Conservation (phyloP, 1,139 yeast species). For the Yamadazyma membranifaciens region DNA sequence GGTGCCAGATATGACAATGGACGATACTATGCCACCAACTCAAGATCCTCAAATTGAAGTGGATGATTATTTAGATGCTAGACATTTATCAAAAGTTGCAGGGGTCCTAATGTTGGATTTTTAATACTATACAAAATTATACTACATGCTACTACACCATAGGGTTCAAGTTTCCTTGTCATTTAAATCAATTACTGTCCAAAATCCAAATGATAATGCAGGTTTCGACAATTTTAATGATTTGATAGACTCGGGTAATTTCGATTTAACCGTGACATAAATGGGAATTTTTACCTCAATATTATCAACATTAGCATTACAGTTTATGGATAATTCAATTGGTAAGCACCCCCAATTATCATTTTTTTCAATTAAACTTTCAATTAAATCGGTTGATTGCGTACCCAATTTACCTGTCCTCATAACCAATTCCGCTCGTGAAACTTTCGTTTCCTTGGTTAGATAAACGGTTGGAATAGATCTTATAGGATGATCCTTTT, state of each 20-base stretch:
- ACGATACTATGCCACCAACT: slow-evolving; percentile 5
- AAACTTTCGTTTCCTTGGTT: slow-evolving; percentile 26
- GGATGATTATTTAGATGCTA: slow-evolving; percentile 45
- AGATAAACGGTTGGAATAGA: slow-evolving; percentile 34
- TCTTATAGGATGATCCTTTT: slow-evolving; percentile 13
- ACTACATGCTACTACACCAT: no score
- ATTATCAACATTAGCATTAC: slow-evolving; percentile 2
- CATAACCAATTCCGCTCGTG: slow-evolving; percentile 32
- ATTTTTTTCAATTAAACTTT: slow-evolving; percentile 23
- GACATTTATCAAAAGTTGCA: slow-evolving; percentile 52
- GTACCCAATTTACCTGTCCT: slow-evolving; percentile 23
- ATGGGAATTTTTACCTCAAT: slow-evolving; percentile 24
- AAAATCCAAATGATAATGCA: slow-evolving; percentile 30
- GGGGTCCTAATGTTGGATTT: slow-evolving; percentile 60
- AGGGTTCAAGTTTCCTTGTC: no score
- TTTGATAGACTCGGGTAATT: slow-evolving; percentile 23
- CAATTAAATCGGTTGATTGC: slow-evolving; percentile 19
- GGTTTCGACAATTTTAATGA: slow-evolving; percentile 18
- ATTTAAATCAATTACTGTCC: slow-evolving; percentile 23
- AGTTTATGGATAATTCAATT: slow-evolving; percentile 14
- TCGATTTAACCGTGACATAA: slow-evolving; percentile 25
- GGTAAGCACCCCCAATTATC: slow-evolving; percentile 39
- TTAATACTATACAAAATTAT: slow-evolving; percentile 16
- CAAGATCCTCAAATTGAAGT: slow-evolving; percentile 7
- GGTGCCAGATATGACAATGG: slow-evolving; percentile 20